Percentiles rank a stretch among this genome's conserved stretches.
phyloP scores from a whole-genome alignment of 768 basidiomycete genomes.

The Pleurotus eryngii region DNA sequence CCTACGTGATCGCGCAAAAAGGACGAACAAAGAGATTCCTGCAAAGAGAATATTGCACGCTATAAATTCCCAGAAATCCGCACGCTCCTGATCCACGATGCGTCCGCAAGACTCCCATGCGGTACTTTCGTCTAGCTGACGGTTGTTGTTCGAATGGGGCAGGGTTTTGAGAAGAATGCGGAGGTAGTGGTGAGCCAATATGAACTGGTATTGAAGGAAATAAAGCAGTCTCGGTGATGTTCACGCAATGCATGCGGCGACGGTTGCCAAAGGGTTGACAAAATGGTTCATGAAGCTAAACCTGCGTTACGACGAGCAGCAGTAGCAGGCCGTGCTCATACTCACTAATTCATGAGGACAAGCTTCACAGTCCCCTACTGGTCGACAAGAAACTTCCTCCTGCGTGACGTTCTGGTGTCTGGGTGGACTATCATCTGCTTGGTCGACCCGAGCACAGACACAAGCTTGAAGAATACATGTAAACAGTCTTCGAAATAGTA shows the following conservation, averaged over 20 bases:
- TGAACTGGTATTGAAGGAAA: neutral
- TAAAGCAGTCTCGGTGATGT: slow-evolving; percentile 11
- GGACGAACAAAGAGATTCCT: slow-evolving; percentile 56
- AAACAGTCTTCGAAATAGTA: slow-evolving; percentile 11
- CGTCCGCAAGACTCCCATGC: slow-evolving; percentile 96
- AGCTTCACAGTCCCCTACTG: slow-evolving; percentile 57
- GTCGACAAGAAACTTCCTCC: slow-evolving; percentile 40
- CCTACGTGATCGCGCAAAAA: slow-evolving; percentile 66
- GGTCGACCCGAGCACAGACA: slow-evolving; percentile 9
- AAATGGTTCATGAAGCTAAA: slow-evolving; percentile 79
- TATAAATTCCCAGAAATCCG: slow-evolving; percentile 89
- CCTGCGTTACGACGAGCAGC: slow-evolving; percentile 1
- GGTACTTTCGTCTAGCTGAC: slow-evolving; percentile 53
- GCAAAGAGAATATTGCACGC: slow-evolving; percentile 80
- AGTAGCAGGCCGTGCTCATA: slow-evolving; percentile 9
- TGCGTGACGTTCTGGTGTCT: slow-evolving; percentile 24
- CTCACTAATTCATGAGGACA: slow-evolving; percentile 63
- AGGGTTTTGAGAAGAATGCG: slow-evolving; percentile 16
- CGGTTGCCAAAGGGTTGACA: slow-evolving; percentile 97
- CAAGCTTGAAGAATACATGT: slow-evolving; percentile 12
- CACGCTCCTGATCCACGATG: slow-evolving; percentile 72
- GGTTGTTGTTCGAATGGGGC: slow-evolving; percentile 1
- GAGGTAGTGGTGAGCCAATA: neutral
- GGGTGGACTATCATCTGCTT: slow-evolving; percentile 8
- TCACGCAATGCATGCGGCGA: slow-evolving; percentile 79